Conservation (phyloP, 75 land plant species). For the Picea glauca region DNA sequence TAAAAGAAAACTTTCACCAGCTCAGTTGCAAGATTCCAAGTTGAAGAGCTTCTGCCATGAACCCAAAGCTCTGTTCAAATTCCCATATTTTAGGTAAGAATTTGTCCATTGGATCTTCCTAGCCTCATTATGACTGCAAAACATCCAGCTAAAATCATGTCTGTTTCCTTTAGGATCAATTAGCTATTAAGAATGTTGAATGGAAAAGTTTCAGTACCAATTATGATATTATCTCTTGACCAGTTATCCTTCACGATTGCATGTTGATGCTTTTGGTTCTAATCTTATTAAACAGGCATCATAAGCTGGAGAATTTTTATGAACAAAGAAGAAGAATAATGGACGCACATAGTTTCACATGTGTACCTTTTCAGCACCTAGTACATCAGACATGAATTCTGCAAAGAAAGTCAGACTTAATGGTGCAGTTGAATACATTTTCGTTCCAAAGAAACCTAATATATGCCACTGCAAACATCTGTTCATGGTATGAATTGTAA, state of each 20-base stretch:
- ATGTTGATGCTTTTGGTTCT: neutral
- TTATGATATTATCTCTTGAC: neutral
- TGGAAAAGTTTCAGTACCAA: neutral
- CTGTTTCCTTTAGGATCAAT: neutral
- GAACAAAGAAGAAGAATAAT: too few species aligned
- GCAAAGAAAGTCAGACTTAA: too few species aligned
- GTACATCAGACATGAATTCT: too few species aligned
- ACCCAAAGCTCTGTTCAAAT: too few species aligned
- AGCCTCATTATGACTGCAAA: neutral
- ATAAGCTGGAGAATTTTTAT: neutral
- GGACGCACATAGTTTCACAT: too few species aligned
- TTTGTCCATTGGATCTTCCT: neutral
- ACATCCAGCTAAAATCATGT: neutral
- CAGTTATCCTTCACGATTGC: neutral
- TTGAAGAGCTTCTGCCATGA: too few species aligned
- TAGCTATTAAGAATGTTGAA: neutral
- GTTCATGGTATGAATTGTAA: neutral
- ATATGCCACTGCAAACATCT: neutral
- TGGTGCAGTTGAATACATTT: too few species aligned
- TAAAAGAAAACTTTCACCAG: conserved; percentile 17
- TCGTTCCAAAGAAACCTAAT: too few species aligned
- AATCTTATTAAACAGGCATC: neutral
- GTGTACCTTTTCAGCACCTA: too few species aligned
- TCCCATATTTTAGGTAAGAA: too few species aligned
- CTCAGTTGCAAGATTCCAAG: conserved; percentile 1